Percentiles rank a stretch among this genome's conserved stretches.
These are phyloP conservation scores for Carallia brachiata DNA, from an alignment of 345 rosid species.

Conservation along the genomic window DNA sequence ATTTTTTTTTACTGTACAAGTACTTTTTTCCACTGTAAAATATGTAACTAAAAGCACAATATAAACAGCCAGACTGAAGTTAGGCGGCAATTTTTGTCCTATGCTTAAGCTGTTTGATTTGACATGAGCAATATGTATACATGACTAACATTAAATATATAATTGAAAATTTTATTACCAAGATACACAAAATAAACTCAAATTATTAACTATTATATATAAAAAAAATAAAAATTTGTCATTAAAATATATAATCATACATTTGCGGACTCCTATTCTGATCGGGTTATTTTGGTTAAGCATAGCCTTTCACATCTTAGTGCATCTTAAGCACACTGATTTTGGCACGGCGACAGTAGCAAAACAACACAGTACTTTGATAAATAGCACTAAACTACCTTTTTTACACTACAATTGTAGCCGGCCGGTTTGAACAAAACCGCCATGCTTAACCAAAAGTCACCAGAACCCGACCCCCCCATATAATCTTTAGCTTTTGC, in stretches of 20 bases:
- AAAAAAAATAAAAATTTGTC: too few species aligned
- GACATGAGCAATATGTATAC: background rate
- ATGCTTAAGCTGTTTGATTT: background rate
- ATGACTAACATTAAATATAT: too few species aligned
- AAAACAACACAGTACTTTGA: conserved; percentile 20
- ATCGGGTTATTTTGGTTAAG: too few species aligned
- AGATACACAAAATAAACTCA: too few species aligned
- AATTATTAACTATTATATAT: too few species aligned
- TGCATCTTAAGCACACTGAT: background rate
- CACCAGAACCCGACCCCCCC: conserved; percentile 13
- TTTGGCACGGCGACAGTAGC: background rate
- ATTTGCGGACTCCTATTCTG: too few species aligned
- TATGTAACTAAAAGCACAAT: background rate
- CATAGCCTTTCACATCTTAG: background rate
- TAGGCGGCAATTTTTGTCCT: background rate
- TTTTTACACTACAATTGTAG: conserved; percentile 26
- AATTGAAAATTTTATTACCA: too few species aligned
- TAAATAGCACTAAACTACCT: conserved; percentile 3
- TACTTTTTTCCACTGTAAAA: background rate
- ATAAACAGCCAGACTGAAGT: background rate
- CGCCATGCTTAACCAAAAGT: conserved; percentile 17
- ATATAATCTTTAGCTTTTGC: conserved; percentile 1
- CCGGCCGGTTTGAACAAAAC: background rate
- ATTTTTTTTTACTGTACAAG: too few species aligned
- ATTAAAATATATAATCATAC: too few species aligned